Conservation (phyloP, 176 grass and related monocot species). For the Oryza coarctata region DNA sequence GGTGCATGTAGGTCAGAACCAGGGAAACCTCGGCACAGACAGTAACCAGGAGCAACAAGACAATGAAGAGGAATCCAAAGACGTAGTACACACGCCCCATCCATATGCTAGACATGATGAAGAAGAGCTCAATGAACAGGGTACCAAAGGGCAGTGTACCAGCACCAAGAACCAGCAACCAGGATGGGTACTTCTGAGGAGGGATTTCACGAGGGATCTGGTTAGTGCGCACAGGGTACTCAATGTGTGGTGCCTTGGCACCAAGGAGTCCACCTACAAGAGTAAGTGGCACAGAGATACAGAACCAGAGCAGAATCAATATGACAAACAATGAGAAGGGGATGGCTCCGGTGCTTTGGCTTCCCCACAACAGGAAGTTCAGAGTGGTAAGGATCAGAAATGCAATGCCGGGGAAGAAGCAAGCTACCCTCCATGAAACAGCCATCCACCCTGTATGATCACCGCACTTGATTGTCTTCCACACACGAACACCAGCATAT, state of each 20-base stretch:
- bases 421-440: slow-evolving; percentile 65
- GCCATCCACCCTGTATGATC: slow-evolving; percentile 67
- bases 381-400: slow-evolving; percentile 78
- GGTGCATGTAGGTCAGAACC: slow-evolving; percentile 82
- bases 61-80: slow-evolving; percentile 73
- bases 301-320: slow-evolving; percentile 78
- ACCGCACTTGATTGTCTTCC: slow-evolving; percentile 74
- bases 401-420: slow-evolving; percentile 84
- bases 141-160: slow-evolving; percentile 78
- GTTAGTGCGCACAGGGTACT: slow-evolving; percentile 78
- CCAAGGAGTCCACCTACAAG: slow-evolving; percentile 71
- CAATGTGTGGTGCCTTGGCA: slow-evolving; percentile 70
- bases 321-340: slow-evolving; percentile 65
- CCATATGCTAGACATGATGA: slow-evolving; percentile 88
- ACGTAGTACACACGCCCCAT: slow-evolving; percentile 81
- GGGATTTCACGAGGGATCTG: slow-evolving; percentile 82
- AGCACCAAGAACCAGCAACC: slow-evolving; percentile 73
- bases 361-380: slow-evolving; percentile 84
- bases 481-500: slow-evolving; percentile 54
- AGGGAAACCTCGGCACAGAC: slow-evolving; percentile 79
- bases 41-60: slow-evolving; percentile 65
- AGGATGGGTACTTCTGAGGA: slow-evolving; percentile 76
- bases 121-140: slow-evolving; percentile 85
- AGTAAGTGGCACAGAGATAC: slow-evolving; percentile 69
- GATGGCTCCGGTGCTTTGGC: slow-evolving; percentile 77